phyloP scores from a whole-genome alignment of 495 filamentous ascomycete species.

The Friedmanniomyces simplex region DNA sequence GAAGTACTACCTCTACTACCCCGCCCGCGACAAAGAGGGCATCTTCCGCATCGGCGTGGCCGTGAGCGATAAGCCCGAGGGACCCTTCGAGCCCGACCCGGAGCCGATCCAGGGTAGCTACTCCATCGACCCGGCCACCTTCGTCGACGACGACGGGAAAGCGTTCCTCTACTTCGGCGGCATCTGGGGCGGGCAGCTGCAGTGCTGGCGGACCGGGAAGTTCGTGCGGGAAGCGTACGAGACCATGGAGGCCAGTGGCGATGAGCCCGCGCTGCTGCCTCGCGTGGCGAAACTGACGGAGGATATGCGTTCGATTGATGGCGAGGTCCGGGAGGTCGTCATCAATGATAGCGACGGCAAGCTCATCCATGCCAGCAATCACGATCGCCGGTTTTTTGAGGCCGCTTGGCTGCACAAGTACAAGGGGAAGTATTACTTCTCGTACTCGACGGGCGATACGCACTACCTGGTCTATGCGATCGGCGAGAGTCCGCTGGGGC shows the following conservation, averaged over 20 bases:
- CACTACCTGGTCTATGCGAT: conserved; percentile 59
- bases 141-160: conserved; percentile 50
- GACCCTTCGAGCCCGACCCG: conserved; percentile 49
- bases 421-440: conserved; percentile 59
- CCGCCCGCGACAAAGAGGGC: conserved; percentile 46
- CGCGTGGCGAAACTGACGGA: conserved; percentile 49
- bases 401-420: conserved; percentile 65
- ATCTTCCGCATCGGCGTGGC: conserved; percentile 59
- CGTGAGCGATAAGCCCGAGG: conserved; percentile 41
- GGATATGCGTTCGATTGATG: conserved; percentile 52
- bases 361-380: conserved; percentile 51
- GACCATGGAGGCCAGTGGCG: conserved; percentile 45
- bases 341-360: conserved; percentile 51
- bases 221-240: conserved; percentile 41
- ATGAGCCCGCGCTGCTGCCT: conserved; percentile 42
- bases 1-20: conserved; percentile 57
- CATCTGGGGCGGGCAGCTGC: conserved; percentile 63
- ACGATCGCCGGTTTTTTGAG: conserved; percentile 68
- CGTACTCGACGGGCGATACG: conserved; percentile 65
- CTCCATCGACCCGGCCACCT: conserved; percentile 54
- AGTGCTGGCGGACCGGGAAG: conserved; percentile 39
- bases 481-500: conserved; percentile 50
- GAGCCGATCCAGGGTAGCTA: conserved; percentile 49
- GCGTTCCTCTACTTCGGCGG: conserved; percentile 58
- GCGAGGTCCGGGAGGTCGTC: conserved; percentile 39